Percentiles rank a stretch among this genome's conserved stretches.
Conservation (phyloP, 352 stramenopile species). For the Pythium guiyangense region DNA sequence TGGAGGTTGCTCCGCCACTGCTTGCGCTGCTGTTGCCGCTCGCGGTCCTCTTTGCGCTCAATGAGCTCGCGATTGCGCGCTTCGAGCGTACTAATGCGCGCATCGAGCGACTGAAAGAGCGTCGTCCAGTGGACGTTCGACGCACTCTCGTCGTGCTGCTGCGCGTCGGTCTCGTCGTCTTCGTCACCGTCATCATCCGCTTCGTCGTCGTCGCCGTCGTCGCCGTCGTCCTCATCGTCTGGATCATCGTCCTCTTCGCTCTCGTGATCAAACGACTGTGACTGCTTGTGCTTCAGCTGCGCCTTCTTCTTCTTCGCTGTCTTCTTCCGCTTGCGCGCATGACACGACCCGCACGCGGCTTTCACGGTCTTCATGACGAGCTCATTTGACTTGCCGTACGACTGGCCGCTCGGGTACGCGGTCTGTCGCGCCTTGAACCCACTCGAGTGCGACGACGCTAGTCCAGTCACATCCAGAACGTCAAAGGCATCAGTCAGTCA, state of each 20-base stretch:
- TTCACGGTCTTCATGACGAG: slow-evolving; percentile 12
- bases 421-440: slow-evolving; percentile 8
- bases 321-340: slow-evolving; percentile 6
- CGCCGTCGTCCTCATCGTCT: slow-evolving; percentile 17
- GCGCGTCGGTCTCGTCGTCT: slow-evolving; percentile 11
- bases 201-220: slow-evolving; percentile 14
- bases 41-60: slow-evolving; percentile 49
- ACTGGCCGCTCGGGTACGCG: slow-evolving; percentile 9
- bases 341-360: slow-evolving; percentile 9
- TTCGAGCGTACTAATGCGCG: slow-evolving; percentile 37
- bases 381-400: slow-evolving; percentile 17
- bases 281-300: background rate
- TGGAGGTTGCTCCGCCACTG: slow-evolving; percentile 21
- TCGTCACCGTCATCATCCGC: slow-evolving; percentile 19
- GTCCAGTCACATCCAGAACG: background rate
- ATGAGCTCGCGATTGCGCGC: slow-evolving; percentile 35
- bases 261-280: background rate
- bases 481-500: background rate
- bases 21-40: slow-evolving; percentile 18
- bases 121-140: slow-evolving; percentile 3
- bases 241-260: background rate
- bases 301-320: background rate
- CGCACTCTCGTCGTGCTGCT: background rate
- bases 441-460: slow-evolving; percentile 1
- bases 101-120: slow-evolving; percentile 33